Conservation (phyloP, 1,284 basidiomycete genomes). For the Porodaedalea pini region DNA sequence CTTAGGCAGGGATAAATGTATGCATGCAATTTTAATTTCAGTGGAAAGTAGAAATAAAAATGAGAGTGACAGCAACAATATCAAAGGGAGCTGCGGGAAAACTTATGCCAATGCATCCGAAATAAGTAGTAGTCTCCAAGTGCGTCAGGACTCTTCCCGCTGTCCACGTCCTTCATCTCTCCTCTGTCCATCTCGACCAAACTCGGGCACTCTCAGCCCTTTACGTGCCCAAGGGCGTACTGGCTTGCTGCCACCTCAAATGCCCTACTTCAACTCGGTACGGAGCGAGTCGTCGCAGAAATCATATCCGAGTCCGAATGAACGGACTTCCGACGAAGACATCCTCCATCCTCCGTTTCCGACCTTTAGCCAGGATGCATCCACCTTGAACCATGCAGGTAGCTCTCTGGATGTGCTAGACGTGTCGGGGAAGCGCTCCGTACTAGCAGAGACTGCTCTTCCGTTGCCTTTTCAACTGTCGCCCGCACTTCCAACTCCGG, state of each 20-base stretch:
- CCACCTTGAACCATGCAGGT: neutral
- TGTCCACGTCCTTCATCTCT: neutral
- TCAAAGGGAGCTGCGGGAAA: too few species aligned
- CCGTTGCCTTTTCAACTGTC: neutral
- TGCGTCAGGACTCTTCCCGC: neutral
- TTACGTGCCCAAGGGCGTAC: constrained; percentile 4
- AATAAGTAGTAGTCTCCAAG: too few species aligned
- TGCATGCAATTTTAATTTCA: too few species aligned
- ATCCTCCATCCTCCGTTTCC: constrained; percentile 1
- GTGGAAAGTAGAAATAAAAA: too few species aligned
- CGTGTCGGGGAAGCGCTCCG: neutral
- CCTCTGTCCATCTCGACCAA: neutral
- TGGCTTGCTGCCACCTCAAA: neutral
- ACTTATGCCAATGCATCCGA: too few species aligned
- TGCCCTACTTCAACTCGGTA: constrained; percentile 16
- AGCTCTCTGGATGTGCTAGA: neutral
- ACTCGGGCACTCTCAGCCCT: neutral
- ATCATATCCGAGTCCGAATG: neutral
- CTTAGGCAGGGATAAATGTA: too few species aligned
- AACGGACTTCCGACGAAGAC: neutral
- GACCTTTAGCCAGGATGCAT: neutral
- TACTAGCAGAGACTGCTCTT: neutral
- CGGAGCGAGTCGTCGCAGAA: neutral
- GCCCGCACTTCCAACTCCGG: neutral
- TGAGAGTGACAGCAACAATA: too few species aligned